phyloP scores from a whole-genome alignment of 352 stramenopile species.

The Phytophthora colocasiae region DNA sequence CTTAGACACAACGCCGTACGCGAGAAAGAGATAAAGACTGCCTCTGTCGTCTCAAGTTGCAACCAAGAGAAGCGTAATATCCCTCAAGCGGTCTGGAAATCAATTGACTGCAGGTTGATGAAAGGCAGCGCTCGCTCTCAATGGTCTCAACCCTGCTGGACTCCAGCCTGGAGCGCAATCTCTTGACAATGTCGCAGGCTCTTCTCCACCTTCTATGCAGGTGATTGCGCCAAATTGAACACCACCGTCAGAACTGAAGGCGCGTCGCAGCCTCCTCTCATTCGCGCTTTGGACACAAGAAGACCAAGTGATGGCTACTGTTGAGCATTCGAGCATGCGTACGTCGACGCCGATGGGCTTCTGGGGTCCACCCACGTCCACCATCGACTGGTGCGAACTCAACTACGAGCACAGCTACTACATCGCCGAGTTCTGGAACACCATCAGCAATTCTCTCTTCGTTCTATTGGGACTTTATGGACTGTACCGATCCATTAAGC shows the following conservation, averaged over 20 bases:
- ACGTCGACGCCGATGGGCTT: slow-evolving; percentile 41
- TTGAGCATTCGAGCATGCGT: slow-evolving; percentile 27
- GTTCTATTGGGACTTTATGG: slow-evolving; percentile 78
- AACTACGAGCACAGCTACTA: slow-evolving; percentile 84
- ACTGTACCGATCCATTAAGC: slow-evolving; percentile 54
- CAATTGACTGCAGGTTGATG: too few species aligned
- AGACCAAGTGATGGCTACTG: slow-evolving; percentile 16
- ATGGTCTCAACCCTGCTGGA: too few species aligned
- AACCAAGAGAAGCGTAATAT: too few species aligned
- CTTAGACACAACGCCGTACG: too few species aligned
- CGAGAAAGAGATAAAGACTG: too few species aligned
- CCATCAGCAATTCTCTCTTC: slow-evolving; percentile 81
- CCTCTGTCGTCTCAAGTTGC: too few species aligned
- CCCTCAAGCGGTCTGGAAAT: too few species aligned
- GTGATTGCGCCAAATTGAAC: slow-evolving; percentile 10
- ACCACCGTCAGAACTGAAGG: slow-evolving; percentile 21
- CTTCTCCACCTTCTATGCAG: slow-evolving; percentile 9
- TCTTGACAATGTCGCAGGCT: slow-evolving; percentile 14
- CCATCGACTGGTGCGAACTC: slow-evolving; percentile 87
- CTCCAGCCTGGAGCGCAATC: slow-evolving; percentile 23
- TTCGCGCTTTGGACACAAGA: slow-evolving; percentile 22
- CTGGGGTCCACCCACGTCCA: slow-evolving; percentile 75
- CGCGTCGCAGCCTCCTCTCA: slow-evolving; percentile 3
- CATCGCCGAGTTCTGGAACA: slow-evolving; percentile 90
- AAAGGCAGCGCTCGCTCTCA: too few species aligned